Percentiles rank a stretch among this genome's conserved stretches.
phyloP scores from a whole-genome alignment of 179 eudicot species.

The Corrigiola litoralis region DNA sequence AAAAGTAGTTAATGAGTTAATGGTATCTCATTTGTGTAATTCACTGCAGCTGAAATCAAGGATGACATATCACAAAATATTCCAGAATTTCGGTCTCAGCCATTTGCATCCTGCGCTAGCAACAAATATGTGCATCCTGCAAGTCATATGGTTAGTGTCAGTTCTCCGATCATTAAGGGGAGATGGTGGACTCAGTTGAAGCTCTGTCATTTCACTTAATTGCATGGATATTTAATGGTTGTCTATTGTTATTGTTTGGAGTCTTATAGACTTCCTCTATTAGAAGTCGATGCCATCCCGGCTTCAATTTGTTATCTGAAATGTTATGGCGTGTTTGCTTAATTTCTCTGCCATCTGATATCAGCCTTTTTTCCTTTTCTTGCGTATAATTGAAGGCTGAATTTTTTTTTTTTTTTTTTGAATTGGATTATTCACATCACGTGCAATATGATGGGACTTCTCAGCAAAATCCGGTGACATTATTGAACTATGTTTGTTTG shows the following conservation, averaged over 20 bases:
- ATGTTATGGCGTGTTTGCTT: no score
- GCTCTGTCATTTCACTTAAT: neutral
- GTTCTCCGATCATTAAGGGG: neutral
- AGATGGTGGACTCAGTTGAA: neutral
- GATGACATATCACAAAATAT: conserved; percentile 18
- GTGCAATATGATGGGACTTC: neutral
- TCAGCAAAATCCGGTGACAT: neutral
- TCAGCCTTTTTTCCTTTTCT: neutral
- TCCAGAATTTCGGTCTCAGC: conserved; percentile 15
- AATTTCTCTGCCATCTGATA: neutral
- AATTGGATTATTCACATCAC: neutral
- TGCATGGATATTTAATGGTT: no score
- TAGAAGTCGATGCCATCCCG: no score
- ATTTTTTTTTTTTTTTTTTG: neutral
- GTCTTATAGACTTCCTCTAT: no score
- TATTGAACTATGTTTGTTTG: neutral
- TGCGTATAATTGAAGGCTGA: neutral
- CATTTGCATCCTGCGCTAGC: conserved; percentile 24
- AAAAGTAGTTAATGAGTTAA: conserved; percentile 1
- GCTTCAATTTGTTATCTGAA: no score
- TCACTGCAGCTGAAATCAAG: conserved; percentile 13
- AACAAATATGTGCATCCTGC: neutral
- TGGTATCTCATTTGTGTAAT: neutral
- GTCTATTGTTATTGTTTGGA: no score
- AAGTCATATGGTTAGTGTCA: conserved; percentile 29